Evolutionary conservation across 176 grass and related monocot genomes (phyloP).

Genomic region (Carex littledalei): DNA sequence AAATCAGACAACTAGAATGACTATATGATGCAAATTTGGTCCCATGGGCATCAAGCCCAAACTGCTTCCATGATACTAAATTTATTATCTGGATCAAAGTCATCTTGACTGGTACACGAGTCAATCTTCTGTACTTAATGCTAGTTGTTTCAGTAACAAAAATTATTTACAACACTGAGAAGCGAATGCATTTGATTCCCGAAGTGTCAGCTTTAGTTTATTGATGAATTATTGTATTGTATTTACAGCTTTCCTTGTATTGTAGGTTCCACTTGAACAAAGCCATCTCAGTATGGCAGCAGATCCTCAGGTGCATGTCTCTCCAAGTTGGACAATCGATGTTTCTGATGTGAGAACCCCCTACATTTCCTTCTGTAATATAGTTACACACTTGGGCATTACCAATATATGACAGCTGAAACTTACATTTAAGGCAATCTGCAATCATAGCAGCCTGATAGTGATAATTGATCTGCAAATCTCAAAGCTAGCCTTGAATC

Average conservation of each 20-base stretch:
- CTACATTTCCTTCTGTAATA: background rate
- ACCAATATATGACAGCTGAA: background rate
- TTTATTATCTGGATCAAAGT: background rate
- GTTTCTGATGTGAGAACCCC: conserved; percentile 24
- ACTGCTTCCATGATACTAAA: background rate
- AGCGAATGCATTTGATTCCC: background rate
- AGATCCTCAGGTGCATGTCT: conserved; percentile 19
- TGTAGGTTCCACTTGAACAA: conserved; percentile 26
- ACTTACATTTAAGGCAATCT: background rate
- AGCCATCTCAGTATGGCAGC: conserved; percentile 22
- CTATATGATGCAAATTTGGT: background rate
- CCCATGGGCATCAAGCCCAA: background rate
- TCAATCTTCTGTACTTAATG: background rate
- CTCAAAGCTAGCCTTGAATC: background rate
- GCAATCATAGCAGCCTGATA: background rate
- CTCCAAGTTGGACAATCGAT: conserved; percentile 29
- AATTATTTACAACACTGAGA: background rate
- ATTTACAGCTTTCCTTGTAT: background rate
- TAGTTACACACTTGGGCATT: background rate
- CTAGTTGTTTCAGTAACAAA: background rate
- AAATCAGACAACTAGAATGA: background rate
- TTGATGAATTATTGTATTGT: background rate
- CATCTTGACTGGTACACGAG: background rate
- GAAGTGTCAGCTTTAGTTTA: background rate
- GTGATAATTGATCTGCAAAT: conserved; percentile 2